Percentiles rank a stretch among this genome's conserved stretches.
Evolutionary conservation across 169 alveolate species (phyloP).

Genomic region (Plasmodium yoelii): DNA sequence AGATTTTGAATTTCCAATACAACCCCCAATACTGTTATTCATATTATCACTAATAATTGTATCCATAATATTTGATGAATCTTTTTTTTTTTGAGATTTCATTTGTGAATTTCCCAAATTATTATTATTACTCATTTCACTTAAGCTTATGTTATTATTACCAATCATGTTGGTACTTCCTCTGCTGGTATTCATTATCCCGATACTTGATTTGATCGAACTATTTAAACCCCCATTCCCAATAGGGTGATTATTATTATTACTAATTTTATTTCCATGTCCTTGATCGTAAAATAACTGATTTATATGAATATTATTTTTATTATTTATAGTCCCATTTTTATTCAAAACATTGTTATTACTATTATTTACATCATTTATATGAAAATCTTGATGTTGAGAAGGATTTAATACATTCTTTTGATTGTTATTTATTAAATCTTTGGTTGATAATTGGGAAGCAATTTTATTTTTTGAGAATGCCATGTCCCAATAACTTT

Average conservation of each 20-base stretch:
- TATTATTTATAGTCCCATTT: neutral
- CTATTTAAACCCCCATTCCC: neutral
- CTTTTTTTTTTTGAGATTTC: neutral
- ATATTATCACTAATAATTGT: too few species aligned
- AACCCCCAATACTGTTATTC: too few species aligned
- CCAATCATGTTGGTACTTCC: constrained; percentile 1
- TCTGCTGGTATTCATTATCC: neutral
- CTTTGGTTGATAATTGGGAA: neutral
- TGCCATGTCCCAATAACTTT: constrained; percentile 44
- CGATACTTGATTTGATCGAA: neutral
- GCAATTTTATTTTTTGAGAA: constrained; percentile 20
- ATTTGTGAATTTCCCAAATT: neutral
- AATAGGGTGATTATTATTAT: neutral
- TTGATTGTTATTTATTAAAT: neutral
- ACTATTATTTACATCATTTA: neutral
- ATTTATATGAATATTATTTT: neutral
- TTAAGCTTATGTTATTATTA: neutral
- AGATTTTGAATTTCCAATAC: too few species aligned
- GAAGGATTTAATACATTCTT: neutral
- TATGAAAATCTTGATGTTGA: constrained; percentile 18
- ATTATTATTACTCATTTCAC: constrained; percentile 9
- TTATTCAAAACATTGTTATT: neutral
- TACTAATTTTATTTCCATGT: neutral
- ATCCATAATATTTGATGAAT: too few species aligned
- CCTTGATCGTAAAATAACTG: neutral